These are phyloP conservation scores for Brassica incana DNA, from an alignment of 345 rosid genomes.

Conservation along the genomic window DNA sequence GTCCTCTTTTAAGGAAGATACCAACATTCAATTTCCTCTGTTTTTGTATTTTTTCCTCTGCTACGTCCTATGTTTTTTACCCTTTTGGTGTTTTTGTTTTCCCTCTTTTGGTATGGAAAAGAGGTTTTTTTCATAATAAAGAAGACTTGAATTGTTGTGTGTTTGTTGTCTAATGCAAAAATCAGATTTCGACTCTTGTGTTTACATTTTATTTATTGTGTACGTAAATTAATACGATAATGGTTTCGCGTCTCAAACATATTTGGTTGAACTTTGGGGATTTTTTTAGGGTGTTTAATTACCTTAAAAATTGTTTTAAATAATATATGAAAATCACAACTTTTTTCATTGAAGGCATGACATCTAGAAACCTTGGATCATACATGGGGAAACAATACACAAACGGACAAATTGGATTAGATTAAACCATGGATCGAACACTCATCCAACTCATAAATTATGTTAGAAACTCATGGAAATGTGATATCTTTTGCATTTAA, in stretches of 20 bases:
- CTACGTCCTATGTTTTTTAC: no score
- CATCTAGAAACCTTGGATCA: neutral
- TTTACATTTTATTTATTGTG: no score
- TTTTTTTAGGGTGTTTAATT: neutral
- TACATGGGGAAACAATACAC: neutral
- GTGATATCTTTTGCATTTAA: neutral
- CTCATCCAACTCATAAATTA: neutral
- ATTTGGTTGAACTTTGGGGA: neutral
- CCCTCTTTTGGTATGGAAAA: no score
- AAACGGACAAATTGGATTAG: neutral
- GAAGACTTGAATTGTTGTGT: no score
- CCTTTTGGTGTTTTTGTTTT: no score
- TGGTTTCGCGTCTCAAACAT: neutral
- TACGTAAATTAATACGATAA: neutral
- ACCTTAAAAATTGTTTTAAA: neutral
- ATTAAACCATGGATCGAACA: neutral
- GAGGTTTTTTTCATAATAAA: no score
- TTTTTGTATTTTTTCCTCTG: no score
- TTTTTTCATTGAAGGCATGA: neutral
- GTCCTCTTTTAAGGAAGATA: neutral
- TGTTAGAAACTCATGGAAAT: neutral
- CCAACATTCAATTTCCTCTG: no score
- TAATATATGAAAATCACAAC: neutral
- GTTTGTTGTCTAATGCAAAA: neutral
- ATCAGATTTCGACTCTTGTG: neutral